Evolutionary conservation across 176 grass and related monocot genomes (phyloP).

Genomic region (Triticum aestivum): IWGSC_CS_RefSeq_v2.1 NC_057796.1:5887405-5887904

Average conservation of each 20-base stretch:
- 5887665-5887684: background rate
- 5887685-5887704: background rate
- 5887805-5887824: slow-evolving; percentile 67
- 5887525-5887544: background rate
- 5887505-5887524: background rate
- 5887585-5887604: background rate
- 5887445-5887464: too few relatives aligned
- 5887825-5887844: slow-evolving; percentile 70
- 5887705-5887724: background rate
- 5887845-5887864: slow-evolving; percentile 61
- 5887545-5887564: background rate
- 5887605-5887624: background rate
- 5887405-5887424: too few relatives aligned
- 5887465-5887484: too few relatives aligned
- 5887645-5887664: background rate
- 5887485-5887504: background rate
- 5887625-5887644: background rate
- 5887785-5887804: slow-evolving; percentile 60
- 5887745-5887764: too few relatives aligned
- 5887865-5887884: slow-evolving; percentile 48
- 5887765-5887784: slow-evolving; percentile 40
- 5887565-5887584: background rate
- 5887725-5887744: too few relatives aligned
- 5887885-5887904: background rate
- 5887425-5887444: too few relatives aligned